phyloP scores from a whole-genome alignment of 305 asterid genomes.

The Fraxinus xanthoxyloides region DNA sequence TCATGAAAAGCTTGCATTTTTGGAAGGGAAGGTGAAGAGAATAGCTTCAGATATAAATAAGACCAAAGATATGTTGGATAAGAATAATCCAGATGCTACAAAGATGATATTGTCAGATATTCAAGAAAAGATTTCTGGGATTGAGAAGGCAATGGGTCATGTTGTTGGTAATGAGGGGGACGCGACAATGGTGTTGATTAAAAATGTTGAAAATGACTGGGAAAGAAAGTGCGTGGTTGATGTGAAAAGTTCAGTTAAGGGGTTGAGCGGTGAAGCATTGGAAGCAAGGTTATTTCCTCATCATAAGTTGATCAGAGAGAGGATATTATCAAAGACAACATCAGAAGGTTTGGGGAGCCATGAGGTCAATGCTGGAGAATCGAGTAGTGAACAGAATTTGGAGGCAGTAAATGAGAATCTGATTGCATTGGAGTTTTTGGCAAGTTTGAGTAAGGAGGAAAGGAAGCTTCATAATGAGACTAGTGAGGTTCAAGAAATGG shows the following conservation, averaged over 20 bases:
- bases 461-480: conserved; percentile 26
- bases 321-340: conserved; percentile 52
- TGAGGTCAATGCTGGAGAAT: conserved; percentile 27
- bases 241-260: conserved; percentile 47
- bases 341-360: conserved; percentile 16
- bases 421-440: conserved; percentile 47
- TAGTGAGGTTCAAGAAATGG: conserved; percentile 61
- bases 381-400: conserved; percentile 25
- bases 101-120: conserved; percentile 77
- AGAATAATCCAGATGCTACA: conserved; percentile 78
- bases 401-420: conserved; percentile 43
- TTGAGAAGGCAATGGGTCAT: conserved; percentile 77
- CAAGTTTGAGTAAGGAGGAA: conserved; percentile 45
- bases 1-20: conserved; percentile 81
- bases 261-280: conserved; percentile 59
- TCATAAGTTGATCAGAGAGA: conserved; percentile 68
- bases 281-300: conserved; percentile 87
- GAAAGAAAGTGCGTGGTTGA: conserved; percentile 28
- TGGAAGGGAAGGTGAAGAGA: conserved; percentile 93
- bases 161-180: conserved; percentile 43
- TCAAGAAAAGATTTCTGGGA: conserved; percentile 82
- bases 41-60: conserved; percentile 82
- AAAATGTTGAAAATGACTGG: conserved; percentile 24
- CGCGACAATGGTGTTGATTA: conserved; percentile 24
- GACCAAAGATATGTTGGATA: conserved; percentile 83